These are phyloP conservation scores for Borovskyia barvae DNA, from an alignment of 208 protist genomes.

Conservation along the genomic window DNA sequence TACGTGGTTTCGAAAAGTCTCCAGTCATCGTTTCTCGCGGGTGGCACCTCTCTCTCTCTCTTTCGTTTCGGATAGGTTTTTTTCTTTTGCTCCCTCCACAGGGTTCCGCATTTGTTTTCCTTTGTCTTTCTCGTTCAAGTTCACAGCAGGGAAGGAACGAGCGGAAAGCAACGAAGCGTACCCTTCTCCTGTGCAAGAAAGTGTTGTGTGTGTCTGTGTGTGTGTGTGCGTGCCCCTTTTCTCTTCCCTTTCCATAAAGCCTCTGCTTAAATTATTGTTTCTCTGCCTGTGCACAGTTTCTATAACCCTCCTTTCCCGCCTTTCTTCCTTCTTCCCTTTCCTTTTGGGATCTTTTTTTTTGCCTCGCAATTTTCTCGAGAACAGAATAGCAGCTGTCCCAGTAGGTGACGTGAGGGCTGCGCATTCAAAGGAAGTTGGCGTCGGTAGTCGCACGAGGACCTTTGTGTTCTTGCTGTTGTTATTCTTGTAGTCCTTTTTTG, in stretches of 20 bases:
- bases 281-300: background rate
- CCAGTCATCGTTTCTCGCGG: too few species aligned
- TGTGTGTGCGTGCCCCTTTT: too few species aligned
- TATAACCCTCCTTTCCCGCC: background rate
- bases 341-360: background rate
- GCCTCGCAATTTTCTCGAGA: too few species aligned
- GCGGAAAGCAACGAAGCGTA: background rate
- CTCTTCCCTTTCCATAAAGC: too few species aligned
- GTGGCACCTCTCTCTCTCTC: background rate
- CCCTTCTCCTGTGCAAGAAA: background rate
- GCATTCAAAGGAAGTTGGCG: background rate
- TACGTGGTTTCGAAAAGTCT: too few species aligned
- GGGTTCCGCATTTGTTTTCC: too few species aligned
- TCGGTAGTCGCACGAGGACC: background rate
- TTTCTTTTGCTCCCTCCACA: too few species aligned
- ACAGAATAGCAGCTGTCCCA: too few species aligned
- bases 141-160: background rate
- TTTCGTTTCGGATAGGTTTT: background rate
- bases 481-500: background rate
- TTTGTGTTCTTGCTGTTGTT: background rate
- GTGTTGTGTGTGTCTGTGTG: background rate
- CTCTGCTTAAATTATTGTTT: too few species aligned
- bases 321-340: background rate
- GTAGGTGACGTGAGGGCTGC: background rate
- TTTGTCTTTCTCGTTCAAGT: background rate